Percentiles rank a stretch among this genome's conserved stretches.
Evolutionary conservation across 352 stramenopile genomes (phyloP).

Genomic region (Phytophthora pseudosyringae): DNA sequence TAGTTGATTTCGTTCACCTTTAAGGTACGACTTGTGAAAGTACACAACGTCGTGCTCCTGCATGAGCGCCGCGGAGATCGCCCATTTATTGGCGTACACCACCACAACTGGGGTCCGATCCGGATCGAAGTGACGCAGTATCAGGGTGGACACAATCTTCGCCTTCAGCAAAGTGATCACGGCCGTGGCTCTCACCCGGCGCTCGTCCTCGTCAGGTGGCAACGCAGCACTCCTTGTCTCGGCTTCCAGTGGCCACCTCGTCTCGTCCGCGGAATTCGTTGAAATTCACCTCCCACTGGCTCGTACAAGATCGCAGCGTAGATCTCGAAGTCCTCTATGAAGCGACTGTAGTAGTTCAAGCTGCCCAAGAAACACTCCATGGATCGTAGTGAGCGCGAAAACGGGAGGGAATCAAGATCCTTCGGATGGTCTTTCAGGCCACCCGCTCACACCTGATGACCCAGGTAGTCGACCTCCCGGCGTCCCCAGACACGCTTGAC

Average conservation of each 20-base stretch:
- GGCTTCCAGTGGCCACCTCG: too few species aligned
- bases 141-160: constrained; percentile 8
- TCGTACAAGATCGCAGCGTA: constrained; percentile 18
- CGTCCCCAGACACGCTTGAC: constrained; percentile 32
- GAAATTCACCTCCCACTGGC: constrained; percentile 9
- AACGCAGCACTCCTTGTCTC: too few species aligned
- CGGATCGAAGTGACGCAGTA: constrained; percentile 21
- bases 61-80: too few species aligned
- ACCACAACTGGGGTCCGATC: not conserved
- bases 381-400: constrained; percentile 2
- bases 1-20: too few species aligned
- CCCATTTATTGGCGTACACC: too few species aligned
- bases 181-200: not conserved
- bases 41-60: too few species aligned
- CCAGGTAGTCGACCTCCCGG: constrained; percentile 23
- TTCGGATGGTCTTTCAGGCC: constrained; percentile 19
- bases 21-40: too few species aligned
- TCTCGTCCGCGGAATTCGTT: not conserved
- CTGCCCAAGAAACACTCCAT: too few species aligned
- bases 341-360: too few species aligned
- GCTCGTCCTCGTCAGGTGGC: not conserved
- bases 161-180: not conserved
- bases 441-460: constrained; percentile 1
- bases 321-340: constrained; percentile 17
- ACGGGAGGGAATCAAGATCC: constrained; percentile 9